Base-by-base conservation (phyloP, 2,329 filamentous ascomycete species). In the Alternaria panax region DNA sequence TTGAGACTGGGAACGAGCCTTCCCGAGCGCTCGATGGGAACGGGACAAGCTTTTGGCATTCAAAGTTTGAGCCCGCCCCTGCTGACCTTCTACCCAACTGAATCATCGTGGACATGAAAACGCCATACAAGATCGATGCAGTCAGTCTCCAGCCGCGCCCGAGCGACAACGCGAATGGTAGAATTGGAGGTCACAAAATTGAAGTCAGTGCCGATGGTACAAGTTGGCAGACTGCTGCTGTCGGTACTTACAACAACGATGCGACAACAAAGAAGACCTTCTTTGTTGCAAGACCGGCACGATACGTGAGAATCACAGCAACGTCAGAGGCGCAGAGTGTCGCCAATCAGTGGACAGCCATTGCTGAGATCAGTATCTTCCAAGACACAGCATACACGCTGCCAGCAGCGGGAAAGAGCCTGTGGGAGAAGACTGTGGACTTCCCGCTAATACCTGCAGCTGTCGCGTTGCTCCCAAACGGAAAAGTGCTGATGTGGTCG, bases 131-230 rank as follows among this genome's bases (percentile, higher is more conserved):
- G n/a, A 60, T 79, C 27, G 72, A 74, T 48, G 73, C 71, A 24
- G 58, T 79, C 34, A 68, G 61, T 30, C 74, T 77, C 28, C 62
- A 70, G 20, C 78, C 74, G 8, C 71, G 75, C 11, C 75, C 78
- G 48, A 74, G 76, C 53, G 67, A 67, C 22, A 65, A 38, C n/a
- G 57, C 34, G 2, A 78, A 79, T 56, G 76, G 78, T 8, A 75
- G 74, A 24, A 78, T 79, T 47, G 77, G 77, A 16, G 60, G 69
- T n/a, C 75, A 79, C 54, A 68, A 28, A 7, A 69, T 78, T 40
- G 65, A 76, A 51, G 40, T 73, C 34, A 77, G 75, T 43, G 64
- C 58, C 9, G 74, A 79, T 52, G 70, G 68, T 18, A 57, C 59
- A 6, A 75, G 62, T 45, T 79, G 69, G 69, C 54, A 54, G 20